A percentile compares a stretch with the other conserved stretches of the same genome.
Conservation (phyloP, 495 filamentous ascomycete genomes). For the Lophiotrema nucula region DNA sequence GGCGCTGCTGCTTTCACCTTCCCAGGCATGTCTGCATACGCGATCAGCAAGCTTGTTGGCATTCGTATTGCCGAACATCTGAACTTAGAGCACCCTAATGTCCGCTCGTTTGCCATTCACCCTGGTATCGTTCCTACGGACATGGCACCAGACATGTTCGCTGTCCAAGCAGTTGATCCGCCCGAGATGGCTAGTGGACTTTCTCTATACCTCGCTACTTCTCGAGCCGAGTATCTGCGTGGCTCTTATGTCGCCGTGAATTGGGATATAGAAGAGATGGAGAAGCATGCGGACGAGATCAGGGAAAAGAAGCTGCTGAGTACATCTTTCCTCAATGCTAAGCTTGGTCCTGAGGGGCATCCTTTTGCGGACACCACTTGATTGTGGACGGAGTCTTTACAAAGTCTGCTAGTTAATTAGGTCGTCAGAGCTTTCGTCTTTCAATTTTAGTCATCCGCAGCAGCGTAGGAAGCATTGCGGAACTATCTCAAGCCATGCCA, state of each 20-base stretch:
- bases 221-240: constrained; percentile 21
- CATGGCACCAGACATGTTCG: constrained; percentile 17
- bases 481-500: too few species aligned
- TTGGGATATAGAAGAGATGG: constrained; percentile 33
- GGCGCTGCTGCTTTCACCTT: constrained; percentile 6
- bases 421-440: too few species aligned
- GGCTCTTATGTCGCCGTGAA: constrained; percentile 23
- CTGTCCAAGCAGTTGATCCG: neutral
- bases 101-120: constrained; percentile 12
- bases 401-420: too few species aligned
- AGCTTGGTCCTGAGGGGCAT: constrained; percentile 19
- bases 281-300: constrained; percentile 26
- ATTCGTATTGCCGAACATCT: constrained; percentile 1
- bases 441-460: too few species aligned
- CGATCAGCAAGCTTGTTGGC: constrained; percentile 15
- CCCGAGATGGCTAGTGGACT: constrained; percentile 21
- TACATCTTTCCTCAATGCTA: constrained; percentile 9
- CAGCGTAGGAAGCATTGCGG: too few species aligned
- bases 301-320: constrained; percentile 17
- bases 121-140: constrained; percentile 17
- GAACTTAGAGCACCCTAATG: constrained; percentile 7
- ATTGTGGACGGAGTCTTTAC: neutral
- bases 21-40: constrained; percentile 15
- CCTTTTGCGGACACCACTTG: neutral
- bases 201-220: constrained; percentile 14